Conservation (phyloP, 2,329 filamentous ascomycete species). For the Colletotrichum gigasporum region DNA sequence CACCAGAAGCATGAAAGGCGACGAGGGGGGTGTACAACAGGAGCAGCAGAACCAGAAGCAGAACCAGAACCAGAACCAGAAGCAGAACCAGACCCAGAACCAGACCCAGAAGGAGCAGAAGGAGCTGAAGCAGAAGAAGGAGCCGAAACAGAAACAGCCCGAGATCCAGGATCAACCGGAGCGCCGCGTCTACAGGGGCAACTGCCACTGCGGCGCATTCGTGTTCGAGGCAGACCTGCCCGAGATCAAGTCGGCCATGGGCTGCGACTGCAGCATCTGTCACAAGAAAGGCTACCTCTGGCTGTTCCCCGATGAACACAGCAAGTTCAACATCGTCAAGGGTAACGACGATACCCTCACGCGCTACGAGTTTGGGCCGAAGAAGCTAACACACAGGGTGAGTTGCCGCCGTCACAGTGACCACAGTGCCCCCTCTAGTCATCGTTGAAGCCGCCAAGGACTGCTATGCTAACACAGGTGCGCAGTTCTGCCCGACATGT, state of each 20-base stretch:
- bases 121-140: too few species aligned
- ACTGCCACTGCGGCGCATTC: slow-evolving; percentile 65
- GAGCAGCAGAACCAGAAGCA: background rate
- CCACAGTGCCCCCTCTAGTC: too few species aligned
- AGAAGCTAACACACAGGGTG: slow-evolving; percentile 54
- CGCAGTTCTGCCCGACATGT: slow-evolving; percentile 62
- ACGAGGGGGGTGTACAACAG: background rate
- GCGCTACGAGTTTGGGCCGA: slow-evolving; percentile 53
- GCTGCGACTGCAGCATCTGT: slow-evolving; percentile 77
- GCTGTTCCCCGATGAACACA: slow-evolving; percentile 40
- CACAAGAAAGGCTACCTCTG: slow-evolving; percentile 56
- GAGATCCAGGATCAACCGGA: background rate
- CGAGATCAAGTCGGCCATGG: slow-evolving; percentile 62
- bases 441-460: background rate
- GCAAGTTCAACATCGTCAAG: slow-evolving; percentile 53
- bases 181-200: slow-evolving; percentile 55
- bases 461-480: background rate
- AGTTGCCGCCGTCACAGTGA: background rate
- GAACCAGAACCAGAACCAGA: too few species aligned
- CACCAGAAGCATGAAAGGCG: background rate
- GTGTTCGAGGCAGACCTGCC: slow-evolving; percentile 61
- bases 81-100: too few species aligned
- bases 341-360: slow-evolving; percentile 51
- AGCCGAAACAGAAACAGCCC: background rate
- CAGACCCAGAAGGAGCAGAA: too few species aligned